Base-by-base conservation (phyloP, 2,329 filamentous ascomycete genomes). In the Plenodomus tracheiphilus region DNA sequence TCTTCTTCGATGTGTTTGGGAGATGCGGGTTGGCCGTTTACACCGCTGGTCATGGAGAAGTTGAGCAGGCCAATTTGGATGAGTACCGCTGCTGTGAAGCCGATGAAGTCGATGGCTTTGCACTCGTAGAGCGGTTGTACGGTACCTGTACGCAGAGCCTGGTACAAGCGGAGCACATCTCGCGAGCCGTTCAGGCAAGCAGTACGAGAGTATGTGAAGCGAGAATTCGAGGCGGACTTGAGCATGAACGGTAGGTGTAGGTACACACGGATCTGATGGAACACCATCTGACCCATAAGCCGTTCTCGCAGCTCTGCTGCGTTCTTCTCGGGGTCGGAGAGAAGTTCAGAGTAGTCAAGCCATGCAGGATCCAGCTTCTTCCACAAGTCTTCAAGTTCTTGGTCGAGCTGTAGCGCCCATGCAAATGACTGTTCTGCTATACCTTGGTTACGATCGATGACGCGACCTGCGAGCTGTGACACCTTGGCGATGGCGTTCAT, bases 171-270 rank as follows among this genome's bases (percentile, higher is more conserved):
- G n/a, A 77, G 55, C 28, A 77, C 62, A 43, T 72, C 64, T n/a
- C 75, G 66, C 1, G 74, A 74, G 18, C 72, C 71, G 36, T 70
- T 71, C 16, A 76, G 54, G 49, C 75, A 77, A 20, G 69, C 69
- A 2, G 65, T 70, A 21, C 71, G 67, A 44, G 66, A 74, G 58
- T 71, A 73, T 6, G 64, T 62, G 56, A 73, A 75, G 10, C 70
- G 70, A 10, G 66, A 59, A 40, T 74, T 71, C 2, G 66, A 63
- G 11, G 68, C 63, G 0, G 68, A 68, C 42, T 71, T 71, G 19
- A 75, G 62, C 63, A 79, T 73, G 45, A 77, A 77, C 1, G 76
- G 76, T 3, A 79, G 64, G 49, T 78, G 75, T 11, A 77, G 65
- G 49, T 77, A 76, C 15, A 76, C 65, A 35, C 74, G 66, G 30